phyloP scores from a whole-genome alignment of 192 early-diverging fungal genomes.

The Mortierella claussenii region DNA sequence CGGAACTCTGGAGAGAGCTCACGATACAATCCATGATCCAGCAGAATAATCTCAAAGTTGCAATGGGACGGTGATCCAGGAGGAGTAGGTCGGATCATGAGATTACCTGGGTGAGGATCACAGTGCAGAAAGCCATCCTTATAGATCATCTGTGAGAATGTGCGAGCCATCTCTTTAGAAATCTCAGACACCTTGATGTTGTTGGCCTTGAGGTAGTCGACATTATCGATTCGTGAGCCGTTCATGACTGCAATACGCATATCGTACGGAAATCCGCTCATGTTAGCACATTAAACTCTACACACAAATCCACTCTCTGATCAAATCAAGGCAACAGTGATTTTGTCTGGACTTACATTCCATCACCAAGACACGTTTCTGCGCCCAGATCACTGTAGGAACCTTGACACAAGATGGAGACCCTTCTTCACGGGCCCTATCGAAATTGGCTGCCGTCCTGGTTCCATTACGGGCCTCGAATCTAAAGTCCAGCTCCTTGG shows the following conservation, averaged over 20 bases:
- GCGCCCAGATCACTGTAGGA: slow-evolving; percentile 79
- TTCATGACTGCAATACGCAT: slow-evolving; percentile 44
- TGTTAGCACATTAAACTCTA: too few species aligned
- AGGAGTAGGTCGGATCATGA: slow-evolving; percentile 71
- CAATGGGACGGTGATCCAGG: slow-evolving; percentile 56
- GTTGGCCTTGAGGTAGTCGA: slow-evolving; percentile 72
- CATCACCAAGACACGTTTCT: slow-evolving; percentile 84
- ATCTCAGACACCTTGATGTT: slow-evolving; percentile 78
- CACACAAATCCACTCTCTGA: too few species aligned
- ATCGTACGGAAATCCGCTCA: too few species aligned
- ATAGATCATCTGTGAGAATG: slow-evolving; percentile 92
- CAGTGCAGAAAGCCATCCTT: slow-evolving; percentile 86
- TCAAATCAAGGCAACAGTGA: too few species aligned
- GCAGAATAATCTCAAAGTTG: slow-evolving; percentile 89
- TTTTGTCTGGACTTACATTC: slow-evolving; percentile 69
- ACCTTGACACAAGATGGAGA: slow-evolving; percentile 61
- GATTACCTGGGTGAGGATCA: slow-evolving; percentile 94
- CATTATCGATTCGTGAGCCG: slow-evolving; percentile 77
- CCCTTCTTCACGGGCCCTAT: slow-evolving; percentile 44
- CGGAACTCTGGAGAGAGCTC: slow-evolving; percentile 74
- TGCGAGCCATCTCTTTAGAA: slow-evolving; percentile 75
- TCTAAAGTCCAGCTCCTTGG: slow-evolving; percentile 87
- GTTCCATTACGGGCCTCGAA: slow-evolving; percentile 84
- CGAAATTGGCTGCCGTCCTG: slow-evolving; percentile 70
- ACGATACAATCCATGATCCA: slow-evolving; percentile 92